Percentiles rank a stretch among this genome's conserved stretches.
phyloP scores from a whole-genome alignment of 1,284 basidiomycete genomes.

The Porogramme epimiltina region DNA sequence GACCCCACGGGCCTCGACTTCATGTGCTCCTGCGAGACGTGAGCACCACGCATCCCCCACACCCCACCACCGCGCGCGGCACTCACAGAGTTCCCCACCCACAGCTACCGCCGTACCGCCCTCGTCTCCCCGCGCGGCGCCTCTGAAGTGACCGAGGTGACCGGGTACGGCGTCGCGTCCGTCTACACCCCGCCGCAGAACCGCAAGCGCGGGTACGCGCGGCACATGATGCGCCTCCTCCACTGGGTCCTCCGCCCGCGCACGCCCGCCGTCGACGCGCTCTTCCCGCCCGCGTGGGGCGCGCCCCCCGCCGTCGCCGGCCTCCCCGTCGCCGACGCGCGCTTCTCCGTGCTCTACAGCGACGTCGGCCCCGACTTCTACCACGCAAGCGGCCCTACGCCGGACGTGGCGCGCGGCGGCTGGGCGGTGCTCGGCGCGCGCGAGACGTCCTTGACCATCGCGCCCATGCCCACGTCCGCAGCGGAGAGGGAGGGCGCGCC shows the following conservation, averaged over 20 bases:
- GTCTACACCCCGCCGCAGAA: slow-evolving; percentile 48
- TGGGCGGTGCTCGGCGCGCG: slow-evolving; percentile 47
- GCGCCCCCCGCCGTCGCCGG: slow-evolving; percentile 29
- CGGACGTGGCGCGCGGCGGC: slow-evolving; percentile 39
- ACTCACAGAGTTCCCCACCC: not conserved
- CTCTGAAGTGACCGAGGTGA: slow-evolving; percentile 13
- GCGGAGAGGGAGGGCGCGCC: not conserved
- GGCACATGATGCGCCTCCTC: slow-evolving; percentile 50
- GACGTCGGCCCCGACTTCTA: slow-evolving; percentile 64
- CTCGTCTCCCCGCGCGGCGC: slow-evolving; percentile 16
- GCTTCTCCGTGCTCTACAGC: slow-evolving; percentile 63
- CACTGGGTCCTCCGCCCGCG: slow-evolving; percentile 43
- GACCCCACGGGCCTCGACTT: slow-evolving; percentile 42
- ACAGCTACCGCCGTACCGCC: slow-evolving; percentile 32
- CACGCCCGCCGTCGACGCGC: slow-evolving; percentile 24
- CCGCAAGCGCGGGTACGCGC: slow-evolving; percentile 46
- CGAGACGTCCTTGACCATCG: slow-evolving; percentile 44
- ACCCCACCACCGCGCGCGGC: not conserved
- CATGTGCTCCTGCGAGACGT: slow-evolving; percentile 50
- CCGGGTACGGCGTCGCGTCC: slow-evolving; percentile 41
- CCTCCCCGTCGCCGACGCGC: slow-evolving; percentile 28
- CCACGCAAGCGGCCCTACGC: slow-evolving; percentile 36
- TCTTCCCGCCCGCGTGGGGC: slow-evolving; percentile 43
- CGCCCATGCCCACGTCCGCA: not conserved
- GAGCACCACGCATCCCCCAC: slow-evolving; percentile 13